Conservation (phyloP, 768 basidiomycete genomes). For the Boletus speciosus region DNA sequence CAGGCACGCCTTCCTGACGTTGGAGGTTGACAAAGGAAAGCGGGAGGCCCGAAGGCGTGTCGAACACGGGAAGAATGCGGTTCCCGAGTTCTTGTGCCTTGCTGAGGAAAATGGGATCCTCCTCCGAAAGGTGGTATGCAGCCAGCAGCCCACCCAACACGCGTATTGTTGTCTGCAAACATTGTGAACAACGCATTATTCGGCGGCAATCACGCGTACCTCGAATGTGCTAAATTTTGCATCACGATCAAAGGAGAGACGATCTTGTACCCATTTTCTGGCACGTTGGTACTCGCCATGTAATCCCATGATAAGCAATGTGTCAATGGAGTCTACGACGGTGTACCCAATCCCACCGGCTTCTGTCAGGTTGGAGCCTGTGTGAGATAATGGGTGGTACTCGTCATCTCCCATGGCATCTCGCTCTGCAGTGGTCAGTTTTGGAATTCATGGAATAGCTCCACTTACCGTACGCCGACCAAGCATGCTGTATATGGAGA, state of each 20-base stretch:
- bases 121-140: constrained; percentile 72
- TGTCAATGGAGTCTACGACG: constrained; percentile 85
- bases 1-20: constrained; percentile 53
- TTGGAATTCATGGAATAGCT: constrained; percentile 6
- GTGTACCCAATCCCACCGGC: constrained; percentile 87
- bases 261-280: constrained; percentile 67
- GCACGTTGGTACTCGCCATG: constrained; percentile 75
- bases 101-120: constrained; percentile 67
- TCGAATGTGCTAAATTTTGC: constrained; percentile 88
- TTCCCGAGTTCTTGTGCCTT: constrained; percentile 82
- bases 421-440: constrained; percentile 49
- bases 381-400: constrained; percentile 78
- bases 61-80: constrained; percentile 79
- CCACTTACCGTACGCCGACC: constrained; percentile 73
- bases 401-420: constrained; percentile 93
- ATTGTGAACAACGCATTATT: constrained; percentile 2
- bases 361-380: constrained; percentile 72
- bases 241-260: constrained; percentile 73
- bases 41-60: constrained; percentile 79
- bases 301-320: constrained; percentile 82
- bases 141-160: constrained; percentile 88
- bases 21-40: constrained; percentile 76
- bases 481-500: constrained; percentile 61
- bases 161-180: constrained; percentile 79
- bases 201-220: constrained; percentile 40